Percentiles rank a stretch among this genome's conserved stretches.
Evolutionary conservation across 2,329 filamentous ascomycete genomes (phyloP).

Genomic region (Penicillium sp.): DNA sequence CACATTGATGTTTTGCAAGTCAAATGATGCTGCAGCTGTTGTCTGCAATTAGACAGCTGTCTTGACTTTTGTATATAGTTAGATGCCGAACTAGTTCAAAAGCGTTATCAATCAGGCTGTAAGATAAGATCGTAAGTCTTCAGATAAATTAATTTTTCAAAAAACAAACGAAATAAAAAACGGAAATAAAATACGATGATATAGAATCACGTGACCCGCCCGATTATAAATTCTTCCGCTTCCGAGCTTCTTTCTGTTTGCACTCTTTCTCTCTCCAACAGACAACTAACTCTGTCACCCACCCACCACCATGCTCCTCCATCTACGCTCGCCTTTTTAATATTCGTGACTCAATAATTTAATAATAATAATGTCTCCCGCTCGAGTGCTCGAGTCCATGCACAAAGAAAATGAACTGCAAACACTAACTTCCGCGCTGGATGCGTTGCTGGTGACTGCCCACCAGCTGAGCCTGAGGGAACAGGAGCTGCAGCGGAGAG

Average conservation of each 20-base stretch:
- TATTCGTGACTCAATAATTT: background rate
- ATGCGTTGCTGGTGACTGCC: slow-evolving; percentile 39
- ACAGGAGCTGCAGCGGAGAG: slow-evolving; percentile 33
- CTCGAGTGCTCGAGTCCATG: slow-evolving; percentile 24
- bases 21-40: slow-evolving; percentile 2
- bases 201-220: background rate
- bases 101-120: no score
- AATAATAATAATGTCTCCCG: slow-evolving; percentile 28
- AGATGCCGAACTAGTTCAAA: slow-evolving; percentile 5
- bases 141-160: no score
- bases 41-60: slow-evolving; percentile 1
- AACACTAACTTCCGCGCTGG: slow-evolving; percentile 36
- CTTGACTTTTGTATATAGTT: slow-evolving; percentile 8
- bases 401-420: slow-evolving; percentile 35
- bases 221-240: background rate
- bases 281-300: no score
- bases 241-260: background rate
- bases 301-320: background rate
- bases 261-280: no score
- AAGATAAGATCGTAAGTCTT: no score
- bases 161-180: background rate
- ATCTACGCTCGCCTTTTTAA: background rate
- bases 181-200: background rate
- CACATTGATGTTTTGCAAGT: background rate
- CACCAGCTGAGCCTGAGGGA: slow-evolving; percentile 38